Conservation (phyloP, 495 filamentous ascomycete species). For the Coniosporium apollinis region DNA sequence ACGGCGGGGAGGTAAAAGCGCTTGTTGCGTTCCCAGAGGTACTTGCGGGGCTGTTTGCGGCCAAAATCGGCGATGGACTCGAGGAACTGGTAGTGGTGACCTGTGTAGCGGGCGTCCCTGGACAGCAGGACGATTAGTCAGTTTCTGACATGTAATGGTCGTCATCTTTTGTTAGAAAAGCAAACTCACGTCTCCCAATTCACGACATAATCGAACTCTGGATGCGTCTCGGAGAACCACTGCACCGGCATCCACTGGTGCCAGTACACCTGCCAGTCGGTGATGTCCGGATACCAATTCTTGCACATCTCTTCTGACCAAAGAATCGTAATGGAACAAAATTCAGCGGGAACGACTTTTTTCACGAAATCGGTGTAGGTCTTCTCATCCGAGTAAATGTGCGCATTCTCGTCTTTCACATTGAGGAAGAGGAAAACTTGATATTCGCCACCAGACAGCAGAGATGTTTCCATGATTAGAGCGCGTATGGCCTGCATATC, state of each 20-base stretch:
- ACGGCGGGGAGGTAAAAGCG: constrained; percentile 50
- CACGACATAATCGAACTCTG: constrained; percentile 60
- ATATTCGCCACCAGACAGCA: constrained; percentile 62
- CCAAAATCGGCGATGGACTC: constrained; percentile 42
- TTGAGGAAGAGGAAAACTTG: constrained; percentile 62
- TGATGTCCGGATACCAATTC: constrained; percentile 38
- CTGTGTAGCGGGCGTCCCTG: constrained; percentile 53
- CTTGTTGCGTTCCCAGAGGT: constrained; percentile 58
- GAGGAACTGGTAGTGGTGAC: constrained; percentile 54
- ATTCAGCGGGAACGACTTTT: constrained; percentile 43
- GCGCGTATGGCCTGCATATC: constrained; percentile 56
- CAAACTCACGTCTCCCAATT: constrained; percentile 68
- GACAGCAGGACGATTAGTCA: no score
- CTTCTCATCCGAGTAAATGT: constrained; percentile 37
- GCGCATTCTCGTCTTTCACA: constrained; percentile 39
- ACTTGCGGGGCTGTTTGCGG: constrained; percentile 43
- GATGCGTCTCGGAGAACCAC: constrained; percentile 48
- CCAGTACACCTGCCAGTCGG: constrained; percentile 26
- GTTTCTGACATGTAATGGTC: no score
- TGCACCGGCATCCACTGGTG: constrained; percentile 43
- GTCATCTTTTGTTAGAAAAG: no score
- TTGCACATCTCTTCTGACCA: constrained; percentile 45
- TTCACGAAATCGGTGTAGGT: constrained; percentile 37
- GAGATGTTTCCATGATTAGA: constrained; percentile 52
- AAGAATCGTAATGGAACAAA: constrained; percentile 47